Conservation (phyloP, 2,329 filamentous ascomycete species). For the Sporothrix mexicana region DNA sequence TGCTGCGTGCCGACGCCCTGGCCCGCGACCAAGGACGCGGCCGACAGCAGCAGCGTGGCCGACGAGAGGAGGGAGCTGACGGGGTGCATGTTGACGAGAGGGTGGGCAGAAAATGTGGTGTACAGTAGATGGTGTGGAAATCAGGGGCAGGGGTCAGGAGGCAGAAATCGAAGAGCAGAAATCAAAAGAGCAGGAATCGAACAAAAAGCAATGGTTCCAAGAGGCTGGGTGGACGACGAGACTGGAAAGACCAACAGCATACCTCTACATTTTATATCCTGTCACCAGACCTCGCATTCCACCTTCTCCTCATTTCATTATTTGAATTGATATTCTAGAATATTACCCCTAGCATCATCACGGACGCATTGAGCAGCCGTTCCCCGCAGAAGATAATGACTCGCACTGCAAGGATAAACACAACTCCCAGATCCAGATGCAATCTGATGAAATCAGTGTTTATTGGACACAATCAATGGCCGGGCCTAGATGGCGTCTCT, state of each 20-base stretch:
- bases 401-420: background rate
- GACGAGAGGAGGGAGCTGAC: conserved; percentile 17
- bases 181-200: background rate
- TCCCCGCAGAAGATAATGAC: conserved; percentile 12
- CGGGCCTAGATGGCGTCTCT: conserved; percentile 13
- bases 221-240: conserved; percentile 2
- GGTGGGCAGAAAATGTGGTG: background rate
- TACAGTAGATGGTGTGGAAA: too few relatives aligned
- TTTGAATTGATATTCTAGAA: background rate
- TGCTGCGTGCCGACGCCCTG: conserved; percentile 56
- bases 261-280: conserved; percentile 12
- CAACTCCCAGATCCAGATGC: background rate
- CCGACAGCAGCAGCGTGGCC: conserved; percentile 24
- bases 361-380: background rate
- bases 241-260: conserved; percentile 4
- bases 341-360: background rate
- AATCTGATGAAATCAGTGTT: too few relatives aligned
- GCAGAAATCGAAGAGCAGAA: background rate
- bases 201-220: background rate
- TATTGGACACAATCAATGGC: background rate
- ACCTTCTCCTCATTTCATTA: background rate
- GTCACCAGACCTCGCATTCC: background rate
- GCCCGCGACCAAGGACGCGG: conserved; percentile 38
- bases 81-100: background rate
- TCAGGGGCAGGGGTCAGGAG: too few relatives aligned